phyloP scores from a whole-genome alignment of 352 stramenopile species.

The Phytopythium kandeliae region DNA sequence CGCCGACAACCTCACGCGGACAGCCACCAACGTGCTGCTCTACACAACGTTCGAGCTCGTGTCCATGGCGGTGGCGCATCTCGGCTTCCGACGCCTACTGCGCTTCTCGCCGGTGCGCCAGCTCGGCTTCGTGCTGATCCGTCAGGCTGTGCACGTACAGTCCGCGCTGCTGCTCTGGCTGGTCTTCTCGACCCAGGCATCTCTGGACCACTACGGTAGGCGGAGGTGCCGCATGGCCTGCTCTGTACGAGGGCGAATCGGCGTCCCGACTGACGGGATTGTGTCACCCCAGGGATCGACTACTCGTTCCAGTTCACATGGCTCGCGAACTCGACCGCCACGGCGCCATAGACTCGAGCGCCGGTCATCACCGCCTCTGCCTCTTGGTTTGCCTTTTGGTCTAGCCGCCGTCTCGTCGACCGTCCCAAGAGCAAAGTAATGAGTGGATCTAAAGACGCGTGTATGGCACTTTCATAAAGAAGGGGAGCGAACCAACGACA shows the following conservation, averaged over 20 bases:
- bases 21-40: neutral
- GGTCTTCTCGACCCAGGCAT: conserved; percentile 1
- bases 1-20: neutral
- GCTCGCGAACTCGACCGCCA: neutral
- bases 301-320: conserved; percentile 1
- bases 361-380: too few species aligned
- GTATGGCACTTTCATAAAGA: neutral
- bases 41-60: neutral
- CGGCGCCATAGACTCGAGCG: neutral
- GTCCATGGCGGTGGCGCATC: neutral
- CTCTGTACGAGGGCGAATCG: too few species aligned
- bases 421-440: neutral
- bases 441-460: neutral
- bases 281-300: neutral
- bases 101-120: conserved; percentile 41
- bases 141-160: conserved; percentile 14
- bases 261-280: too few species aligned
- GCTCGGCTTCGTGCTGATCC: conserved; percentile 62
- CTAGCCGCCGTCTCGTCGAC: too few species aligned
- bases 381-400: too few species aligned
- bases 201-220: neutral
- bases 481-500: too few species aligned
- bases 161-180: conserved; percentile 9
- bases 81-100: conserved; percentile 8
- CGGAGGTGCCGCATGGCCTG: too few species aligned